These are phyloP conservation scores for Halenospora varia DNA, from an alignment of 495 filamentous ascomycete species.

Conservation along the genomic window DNA sequence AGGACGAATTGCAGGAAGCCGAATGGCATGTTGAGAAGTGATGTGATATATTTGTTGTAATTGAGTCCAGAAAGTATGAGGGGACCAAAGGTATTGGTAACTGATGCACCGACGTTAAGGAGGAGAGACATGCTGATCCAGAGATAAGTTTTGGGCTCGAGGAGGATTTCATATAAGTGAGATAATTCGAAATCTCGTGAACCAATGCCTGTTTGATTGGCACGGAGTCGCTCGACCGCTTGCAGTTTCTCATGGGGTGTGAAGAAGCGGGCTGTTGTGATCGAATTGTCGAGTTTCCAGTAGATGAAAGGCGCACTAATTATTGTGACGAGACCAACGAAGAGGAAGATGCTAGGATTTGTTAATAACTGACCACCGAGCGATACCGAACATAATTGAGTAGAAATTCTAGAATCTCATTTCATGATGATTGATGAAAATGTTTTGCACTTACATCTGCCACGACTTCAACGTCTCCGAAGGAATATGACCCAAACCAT, in stretches of 20 bases:
- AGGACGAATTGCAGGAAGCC: constrained; percentile 52
- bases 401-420: too few relatives aligned
- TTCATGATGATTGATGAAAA: too few relatives aligned
- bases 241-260: constrained; percentile 41
- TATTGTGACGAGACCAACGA: constrained; percentile 55
- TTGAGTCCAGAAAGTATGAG: constrained; percentile 58
- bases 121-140: constrained; percentile 49
- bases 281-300: constrained; percentile 47
- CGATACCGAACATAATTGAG: too few relatives aligned
- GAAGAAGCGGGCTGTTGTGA: constrained; percentile 49
- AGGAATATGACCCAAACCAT: constrained; percentile 53
- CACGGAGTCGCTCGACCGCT: constrained; percentile 40
- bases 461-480: constrained; percentile 49
- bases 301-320: constrained; percentile 45
- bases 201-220: constrained; percentile 56
- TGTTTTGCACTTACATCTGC: constrained; percentile 49
- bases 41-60: constrained; percentile 53
- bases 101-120: constrained; percentile 57
- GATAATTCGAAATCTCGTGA: constrained; percentile 46
- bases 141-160: constrained; percentile 45
- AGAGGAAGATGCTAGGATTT: constrained; percentile 58
- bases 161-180: constrained; percentile 37
- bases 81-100: constrained; percentile 57
- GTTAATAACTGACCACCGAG: neutral
- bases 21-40: constrained; percentile 62